Conservation (phyloP, 2,329 filamentous ascomycete species). For the Alternaria burnsii region DNA sequence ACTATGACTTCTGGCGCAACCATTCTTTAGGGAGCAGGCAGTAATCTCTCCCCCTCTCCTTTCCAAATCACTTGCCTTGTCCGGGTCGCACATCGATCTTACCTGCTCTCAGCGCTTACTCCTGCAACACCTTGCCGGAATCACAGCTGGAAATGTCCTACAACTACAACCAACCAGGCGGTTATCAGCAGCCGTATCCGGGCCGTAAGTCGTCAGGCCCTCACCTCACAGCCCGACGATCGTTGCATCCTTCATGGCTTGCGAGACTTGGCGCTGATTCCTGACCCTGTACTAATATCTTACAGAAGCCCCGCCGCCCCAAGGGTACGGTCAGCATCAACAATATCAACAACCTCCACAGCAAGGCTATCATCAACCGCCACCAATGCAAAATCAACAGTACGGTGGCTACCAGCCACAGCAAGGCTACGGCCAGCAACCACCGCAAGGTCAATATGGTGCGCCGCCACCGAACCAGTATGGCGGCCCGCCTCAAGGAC, state of each 20-base stretch:
- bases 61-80: not conserved
- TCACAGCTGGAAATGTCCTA: conserved; percentile 30
- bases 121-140: not conserved
- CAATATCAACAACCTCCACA: conserved; percentile 25
- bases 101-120: not conserved
- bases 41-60: not conserved
- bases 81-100: conserved; percentile 1
- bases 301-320: conserved; percentile 35
- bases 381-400: conserved; percentile 44
- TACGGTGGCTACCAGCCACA: conserved; percentile 46
- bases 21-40: not conserved
- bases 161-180: conserved; percentile 40
- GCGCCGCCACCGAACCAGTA: conserved; percentile 46
- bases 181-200: conserved; percentile 41
- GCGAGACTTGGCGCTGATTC: conserved; percentile 26
- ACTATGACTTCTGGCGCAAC: not conserved
- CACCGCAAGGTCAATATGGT: conserved; percentile 42
- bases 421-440: conserved; percentile 37
- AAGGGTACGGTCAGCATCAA: conserved; percentile 34
- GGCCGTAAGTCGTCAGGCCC: conserved; percentile 38
- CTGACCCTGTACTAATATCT: conserved; percentile 33
- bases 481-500: conserved; percentile 27
- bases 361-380: conserved; percentile 43
- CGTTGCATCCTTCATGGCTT: conserved; percentile 13
- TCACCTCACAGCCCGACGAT: conserved; percentile 17